Evolutionary conservation across 1,284 basidiomycete genomes (phyloP), one percentile per base, ranked within the genome.

Genomic region (Takashimella tepidaria): DNA sequence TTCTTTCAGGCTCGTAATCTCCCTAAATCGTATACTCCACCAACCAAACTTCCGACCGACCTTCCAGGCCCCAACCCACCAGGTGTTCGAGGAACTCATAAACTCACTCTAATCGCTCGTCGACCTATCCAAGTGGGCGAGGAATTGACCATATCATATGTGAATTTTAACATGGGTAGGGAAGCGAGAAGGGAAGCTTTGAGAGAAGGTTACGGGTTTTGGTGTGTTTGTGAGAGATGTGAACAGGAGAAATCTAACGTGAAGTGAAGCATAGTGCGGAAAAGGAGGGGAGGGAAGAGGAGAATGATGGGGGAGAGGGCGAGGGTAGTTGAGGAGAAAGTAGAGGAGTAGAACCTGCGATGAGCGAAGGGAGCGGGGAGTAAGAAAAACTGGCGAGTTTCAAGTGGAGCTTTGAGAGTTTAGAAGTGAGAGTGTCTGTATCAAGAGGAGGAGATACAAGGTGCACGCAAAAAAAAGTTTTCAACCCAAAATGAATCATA

Each of bases 81-180:
- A 1, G 56, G 60, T 16, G 60, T 58, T 16, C 53, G 68, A 16
- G 69, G 70, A 4, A 70, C 66, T 8, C 69, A 70, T 59, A 67
- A 66, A 45, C 62, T 73, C 19, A 72, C 85, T 0, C 72, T 89
- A 27, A 68, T 89, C n/a, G 85, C 89, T 1, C 79, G 79, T 46
- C 68, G 78, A 3, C 78, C 80, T n/a, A 86, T 95, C 51, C 75
- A 79, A 20, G 70, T 78, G 0, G 88, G 86, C 2, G 84, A 90
- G 54, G 89, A 93, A 70, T 79, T 92, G 25, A 54, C 68, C 0
- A 70, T 84, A 11, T 81, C 88, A 1, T 93, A 93, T 63, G 88
- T 91, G 51, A 81, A 92, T 64, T 86, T 88, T 0, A 72, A 73
- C 5, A 59, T 81, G 27, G 69, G 79, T 3, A 77, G 87, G 24